Evolutionary conservation across 768 basidiomycete genomes (phyloP).

Genomic region (Kwoniella bestiolae): DNA sequence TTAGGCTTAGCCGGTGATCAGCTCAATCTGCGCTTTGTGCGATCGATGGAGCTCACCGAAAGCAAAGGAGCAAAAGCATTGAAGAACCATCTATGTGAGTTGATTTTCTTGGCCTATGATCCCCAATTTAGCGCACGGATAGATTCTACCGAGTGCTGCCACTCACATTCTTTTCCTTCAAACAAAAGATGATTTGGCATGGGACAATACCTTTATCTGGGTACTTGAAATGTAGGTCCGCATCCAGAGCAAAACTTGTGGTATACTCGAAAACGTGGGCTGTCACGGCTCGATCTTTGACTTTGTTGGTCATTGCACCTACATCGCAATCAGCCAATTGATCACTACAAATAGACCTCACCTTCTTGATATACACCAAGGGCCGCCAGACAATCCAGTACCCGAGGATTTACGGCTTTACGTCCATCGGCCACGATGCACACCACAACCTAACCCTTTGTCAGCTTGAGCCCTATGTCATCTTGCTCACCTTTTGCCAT

Average conservation of each 20-base stretch:
- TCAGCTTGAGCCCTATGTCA: slow-evolving; percentile 7
- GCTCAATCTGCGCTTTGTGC: too few relatives aligned
- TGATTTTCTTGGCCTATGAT: slow-evolving; percentile 81
- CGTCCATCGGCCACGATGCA: slow-evolving; percentile 90
- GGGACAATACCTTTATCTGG: slow-evolving; percentile 80
- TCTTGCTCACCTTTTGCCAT: slow-evolving; percentile 76
- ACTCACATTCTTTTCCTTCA: slow-evolving; percentile 72
- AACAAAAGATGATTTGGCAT: slow-evolving; percentile 77
- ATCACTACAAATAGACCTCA: slow-evolving; percentile 10
- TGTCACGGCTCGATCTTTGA: slow-evolving; percentile 74
- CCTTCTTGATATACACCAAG: slow-evolving; percentile 58
- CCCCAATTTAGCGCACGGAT: too few relatives aligned
- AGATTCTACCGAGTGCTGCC: background rate
- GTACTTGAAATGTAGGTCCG: slow-evolving; percentile 56
- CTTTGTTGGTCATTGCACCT: slow-evolving; percentile 65
- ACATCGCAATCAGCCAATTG: slow-evolving; percentile 14
- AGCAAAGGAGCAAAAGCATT: slow-evolving; percentile 86
- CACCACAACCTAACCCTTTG: slow-evolving; percentile 68
- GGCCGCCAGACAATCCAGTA: slow-evolving; percentile 56
- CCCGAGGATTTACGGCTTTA: slow-evolving; percentile 72
- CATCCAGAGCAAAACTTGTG: slow-evolving; percentile 56
- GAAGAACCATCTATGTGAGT: slow-evolving; percentile 96
- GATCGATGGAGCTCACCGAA: too few relatives aligned
- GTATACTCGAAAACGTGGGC: slow-evolving; percentile 83
- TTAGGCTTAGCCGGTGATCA: slow-evolving; percentile 68